A percentile compares a stretch with the other conserved stretches of the same genome.
phyloP scores from a whole-genome alignment of 2,329 filamentous ascomycete species.

The Aspergillus brunneoviolaceus region DNA sequence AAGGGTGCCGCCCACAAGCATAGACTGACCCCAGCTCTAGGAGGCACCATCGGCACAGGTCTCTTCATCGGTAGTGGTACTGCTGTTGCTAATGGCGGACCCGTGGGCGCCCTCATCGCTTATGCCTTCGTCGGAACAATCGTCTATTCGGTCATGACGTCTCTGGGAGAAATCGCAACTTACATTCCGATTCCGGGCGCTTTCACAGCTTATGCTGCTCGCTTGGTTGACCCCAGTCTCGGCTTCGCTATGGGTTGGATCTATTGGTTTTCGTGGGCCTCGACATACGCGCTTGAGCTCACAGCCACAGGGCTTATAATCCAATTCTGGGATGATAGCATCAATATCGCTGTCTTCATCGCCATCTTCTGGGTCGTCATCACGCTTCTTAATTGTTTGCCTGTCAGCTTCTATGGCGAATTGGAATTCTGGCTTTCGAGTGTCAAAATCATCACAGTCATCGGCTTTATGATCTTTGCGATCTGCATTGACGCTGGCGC shows the following conservation, averaged over 20 bases:
- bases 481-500: conserved; percentile 74
- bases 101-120: conserved; percentile 65
- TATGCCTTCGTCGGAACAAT: conserved; percentile 70
- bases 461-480: conserved; percentile 74
- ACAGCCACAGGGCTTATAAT: conserved; percentile 72
- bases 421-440: conserved; percentile 76
- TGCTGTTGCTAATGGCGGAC: conserved; percentile 63
- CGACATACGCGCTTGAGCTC: conserved; percentile 71
- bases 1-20: neutral
- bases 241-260: conserved; percentile 81
- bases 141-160: conserved; percentile 73
- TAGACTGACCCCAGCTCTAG: conserved; percentile 46
- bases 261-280: conserved; percentile 77
- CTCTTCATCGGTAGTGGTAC: conserved; percentile 68
- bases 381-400: conserved; percentile 67
- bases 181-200: conserved; percentile 75
- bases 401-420: conserved; percentile 71
- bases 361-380: conserved; percentile 71
- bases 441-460: conserved; percentile 73
- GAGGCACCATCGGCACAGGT: conserved; percentile 70
- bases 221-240: conserved; percentile 70
- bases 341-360: conserved; percentile 72
- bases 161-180: conserved; percentile 68
- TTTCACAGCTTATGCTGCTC: conserved; percentile 73
- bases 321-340: conserved; percentile 65